Percentiles rank a stretch among this genome's conserved stretches.
Conservation (phyloP, 75 land plant species). For the Pinus tabuliformis region DNA sequence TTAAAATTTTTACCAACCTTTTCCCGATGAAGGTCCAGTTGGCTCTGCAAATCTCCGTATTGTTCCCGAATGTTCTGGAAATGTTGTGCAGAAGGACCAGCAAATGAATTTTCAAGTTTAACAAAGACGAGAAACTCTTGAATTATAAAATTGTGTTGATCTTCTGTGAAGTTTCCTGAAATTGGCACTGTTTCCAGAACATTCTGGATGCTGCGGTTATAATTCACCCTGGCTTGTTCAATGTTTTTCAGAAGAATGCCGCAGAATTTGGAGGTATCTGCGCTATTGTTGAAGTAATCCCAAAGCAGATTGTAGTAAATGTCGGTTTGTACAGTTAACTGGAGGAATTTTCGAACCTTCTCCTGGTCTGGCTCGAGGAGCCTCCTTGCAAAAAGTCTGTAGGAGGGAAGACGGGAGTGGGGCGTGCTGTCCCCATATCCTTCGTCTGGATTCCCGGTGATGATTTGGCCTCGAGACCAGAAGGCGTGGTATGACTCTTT, state of each 20-base stretch:
- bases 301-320: conserved; percentile 13
- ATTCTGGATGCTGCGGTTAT: conserved; percentile 15
- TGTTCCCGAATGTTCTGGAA: not conserved
- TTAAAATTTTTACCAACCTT: not conserved
- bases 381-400: conserved; percentile 39
- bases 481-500: conserved; percentile 48
- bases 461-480: conserved; percentile 17
- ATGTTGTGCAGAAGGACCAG: not conserved
- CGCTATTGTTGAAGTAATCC: conserved; percentile 44
- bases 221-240: conserved; percentile 16
- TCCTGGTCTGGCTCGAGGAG: conserved; percentile 51
- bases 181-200: not conserved
- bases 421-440: not conserved
- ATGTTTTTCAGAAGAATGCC: conserved; percentile 35
- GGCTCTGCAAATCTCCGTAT: not conserved
- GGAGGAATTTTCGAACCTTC: conserved; percentile 23
- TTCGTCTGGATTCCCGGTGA: conserved; percentile 8
- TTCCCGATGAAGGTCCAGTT: not conserved
- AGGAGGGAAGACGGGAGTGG: conserved; percentile 16
- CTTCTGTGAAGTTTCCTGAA: not conserved
- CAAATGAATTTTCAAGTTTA: not conserved
- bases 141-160: not conserved
- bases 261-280: conserved; percentile 44
- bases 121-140: not conserved
- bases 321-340: conserved; percentile 3